Base-by-base conservation (phyloP, 106 monocot genomes). In the Narthecium ossifragum region DNA sequence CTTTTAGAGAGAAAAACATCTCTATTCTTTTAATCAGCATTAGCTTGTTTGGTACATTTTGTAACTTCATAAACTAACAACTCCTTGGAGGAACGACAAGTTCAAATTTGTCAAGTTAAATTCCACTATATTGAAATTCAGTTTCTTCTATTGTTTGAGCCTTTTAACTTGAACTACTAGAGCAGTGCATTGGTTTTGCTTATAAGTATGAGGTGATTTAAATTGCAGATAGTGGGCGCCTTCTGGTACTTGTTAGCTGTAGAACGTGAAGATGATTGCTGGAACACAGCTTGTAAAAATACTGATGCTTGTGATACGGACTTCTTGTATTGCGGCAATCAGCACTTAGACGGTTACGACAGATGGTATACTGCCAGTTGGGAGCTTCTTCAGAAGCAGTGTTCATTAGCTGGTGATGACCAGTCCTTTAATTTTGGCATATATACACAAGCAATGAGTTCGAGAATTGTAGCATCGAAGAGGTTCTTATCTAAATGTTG, bases 171-270 rank as follows among this genome's bases (percentile, higher is more conserved):
- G 36, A 6, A 10, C 36, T 36, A 6, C 36, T 10, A 25, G 8
- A 25, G 51, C 25, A 26, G 78, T 87, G 92, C 73, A 78, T 34
- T 77, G 87, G n/a, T n/a, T n/a, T n/a, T n/a, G n/a, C n/a, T n/a
- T n/a, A n/a, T n/a, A n/a, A n/a, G n/a, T n/a, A n/a, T n/a, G n/a
- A n/a, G n/a, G n/a, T n/a, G n/a, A n/a, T n/a, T n/a, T n/a, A n/a
- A n/a, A n/a, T n/a, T n/a, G n/a, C n/a, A n/a, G n/a, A n/a, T n/a
- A n/a, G n/a, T n/a, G 46, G 92, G 92, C 60, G 80, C 88, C 47
- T 82, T 81, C 51, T 93, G 92, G 92, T 93, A 93, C 41, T 76
- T 85, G 24, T 66, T 93, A 43, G 66, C 92, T 46, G 65, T 93
- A 12, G 78, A 81, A 51, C 80, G 92, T 57, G 71, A 85, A 81